Evolutionary conservation across 176 grass and related monocot species (phyloP).

Genomic region (Oryza meyeriana): DNA sequence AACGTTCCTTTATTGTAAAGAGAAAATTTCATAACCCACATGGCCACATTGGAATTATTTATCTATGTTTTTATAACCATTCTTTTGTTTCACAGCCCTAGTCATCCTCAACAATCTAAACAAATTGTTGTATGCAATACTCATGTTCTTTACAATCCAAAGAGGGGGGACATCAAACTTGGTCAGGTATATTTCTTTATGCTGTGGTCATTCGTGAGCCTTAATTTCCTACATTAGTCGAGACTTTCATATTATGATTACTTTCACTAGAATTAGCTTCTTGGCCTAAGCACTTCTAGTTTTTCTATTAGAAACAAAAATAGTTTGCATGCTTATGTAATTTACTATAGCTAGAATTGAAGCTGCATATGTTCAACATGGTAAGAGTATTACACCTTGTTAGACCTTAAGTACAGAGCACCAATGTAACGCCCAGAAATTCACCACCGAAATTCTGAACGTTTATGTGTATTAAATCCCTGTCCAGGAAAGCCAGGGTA

Average conservation of each 20-base stretch:
- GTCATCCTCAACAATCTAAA: constrained; percentile 43
- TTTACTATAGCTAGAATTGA: neutral
- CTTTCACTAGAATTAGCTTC: constrained; percentile 3
- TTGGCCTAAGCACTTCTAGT: constrained; percentile 2
- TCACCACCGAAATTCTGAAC: no score
- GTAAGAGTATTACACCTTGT: neutral
- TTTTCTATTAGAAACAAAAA: constrained; percentile 5
- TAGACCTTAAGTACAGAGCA: neutral
- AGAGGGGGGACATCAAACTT: constrained; percentile 94
- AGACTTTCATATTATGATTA: neutral
- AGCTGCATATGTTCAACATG: constrained; percentile 4
- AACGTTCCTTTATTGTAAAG: constrained; percentile 2
- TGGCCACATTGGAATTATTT: constrained; percentile 3
- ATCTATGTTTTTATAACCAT: constrained; percentile 16
- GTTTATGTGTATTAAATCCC: no score
- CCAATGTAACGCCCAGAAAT: no score
- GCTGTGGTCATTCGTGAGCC: constrained; percentile 10
- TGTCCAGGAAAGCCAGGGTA: no score
- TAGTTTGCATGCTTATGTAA: neutral
- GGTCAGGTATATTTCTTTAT: constrained; percentile 62
- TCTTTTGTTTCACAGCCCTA: constrained; percentile 40
- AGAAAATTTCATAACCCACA: constrained; percentile 9
- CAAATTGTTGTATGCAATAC: constrained; percentile 84
- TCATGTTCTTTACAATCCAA: constrained; percentile 95
- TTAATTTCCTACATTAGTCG: constrained; percentile 4